Evolutionary conservation across 2,329 filamentous ascomycete genomes (phyloP).

Genomic region (Trichoderma sp.): DNA sequence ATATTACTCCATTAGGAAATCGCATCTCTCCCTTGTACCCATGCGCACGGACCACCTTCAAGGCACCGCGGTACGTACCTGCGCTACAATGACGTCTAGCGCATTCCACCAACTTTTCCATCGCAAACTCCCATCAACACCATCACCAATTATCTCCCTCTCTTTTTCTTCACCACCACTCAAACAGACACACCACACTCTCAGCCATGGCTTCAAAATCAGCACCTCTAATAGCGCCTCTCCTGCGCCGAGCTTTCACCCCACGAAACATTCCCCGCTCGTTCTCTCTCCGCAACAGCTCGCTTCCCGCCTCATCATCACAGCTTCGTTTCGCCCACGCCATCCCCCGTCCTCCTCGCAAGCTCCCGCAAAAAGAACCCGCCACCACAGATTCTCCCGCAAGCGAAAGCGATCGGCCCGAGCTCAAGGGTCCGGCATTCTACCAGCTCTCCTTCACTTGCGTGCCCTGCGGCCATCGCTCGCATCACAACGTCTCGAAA

Average conservation of each 20-base stretch:
- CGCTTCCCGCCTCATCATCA: constrained; percentile 20
- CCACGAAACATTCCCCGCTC: constrained; percentile 25
- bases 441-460: constrained; percentile 95
- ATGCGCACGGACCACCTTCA: neutral
- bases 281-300: constrained; percentile 24
- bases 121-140: constrained; percentile 21
- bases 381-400: constrained; percentile 26
- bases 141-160: neutral
- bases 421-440: constrained; percentile 56
- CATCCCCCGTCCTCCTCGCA: constrained; percentile 38
- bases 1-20: constrained; percentile 9
- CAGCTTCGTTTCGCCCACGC: constrained; percentile 34
- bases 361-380: constrained; percentile 10
- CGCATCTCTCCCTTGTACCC: neutral
- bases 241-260: constrained; percentile 24
- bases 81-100: constrained; percentile 7
- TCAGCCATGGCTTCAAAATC: constrained; percentile 35
- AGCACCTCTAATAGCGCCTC: constrained; percentile 24
- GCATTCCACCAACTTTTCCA: neutral
- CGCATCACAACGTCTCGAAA: constrained; percentile 84
- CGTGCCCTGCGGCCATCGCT: constrained; percentile 77
- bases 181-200: neutral
- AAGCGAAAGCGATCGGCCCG: constrained; percentile 35
- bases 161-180: neutral
- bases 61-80: neutral